Evolutionary conservation across 768 basidiomycete species (phyloP), one percentile per base, ranked within the genome.

Genomic region (Amanita rubescens): DNA sequence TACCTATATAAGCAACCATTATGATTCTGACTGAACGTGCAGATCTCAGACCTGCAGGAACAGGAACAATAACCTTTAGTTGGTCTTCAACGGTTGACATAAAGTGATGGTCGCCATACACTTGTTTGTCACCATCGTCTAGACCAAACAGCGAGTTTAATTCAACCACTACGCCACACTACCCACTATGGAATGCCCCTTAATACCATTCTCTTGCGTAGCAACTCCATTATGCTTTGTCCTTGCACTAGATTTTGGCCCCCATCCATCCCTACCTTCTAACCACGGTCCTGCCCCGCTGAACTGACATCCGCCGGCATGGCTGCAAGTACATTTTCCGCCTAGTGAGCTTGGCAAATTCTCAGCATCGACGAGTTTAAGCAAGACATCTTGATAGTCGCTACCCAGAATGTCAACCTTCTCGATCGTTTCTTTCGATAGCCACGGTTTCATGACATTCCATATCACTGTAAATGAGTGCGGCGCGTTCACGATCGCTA

Each of bases 251-350:
- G 67, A 62, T 42, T 69, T 71, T 14, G 74, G 73, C 10, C 76
- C 76, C 76, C 75, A 77, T 20, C 77, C 77, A 8, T 63, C 62
- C 52, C 81, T 70, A 14, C 80, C 81, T 22, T 84, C 79, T 67
- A 81, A 69, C 87, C 87, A 88, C 20, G 86, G 87, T 5, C 87
- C 87, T 1, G 76, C 82, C 34, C 78, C 78, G 57, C 81, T 83
- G 59, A 80, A 58, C 51, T 74, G 74, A 58, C 87, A 89, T 5
- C 84, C 81, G 37, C 77, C 82, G 20, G 64, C 63, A 27, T 69
- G 70, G 8, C 63, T 65, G 63, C 88, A 90, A 6, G 72, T 77
- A 62, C 87, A 90, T 10, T 69, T 74, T 19, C 88, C 87, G 14
- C 87, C 87, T 14, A 88, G 70, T 14, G 65, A 62, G 17, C 62